phyloP scores from a whole-genome alignment of 83 land plant genomes.

The Diphasiastrum complanatum region DNA sequence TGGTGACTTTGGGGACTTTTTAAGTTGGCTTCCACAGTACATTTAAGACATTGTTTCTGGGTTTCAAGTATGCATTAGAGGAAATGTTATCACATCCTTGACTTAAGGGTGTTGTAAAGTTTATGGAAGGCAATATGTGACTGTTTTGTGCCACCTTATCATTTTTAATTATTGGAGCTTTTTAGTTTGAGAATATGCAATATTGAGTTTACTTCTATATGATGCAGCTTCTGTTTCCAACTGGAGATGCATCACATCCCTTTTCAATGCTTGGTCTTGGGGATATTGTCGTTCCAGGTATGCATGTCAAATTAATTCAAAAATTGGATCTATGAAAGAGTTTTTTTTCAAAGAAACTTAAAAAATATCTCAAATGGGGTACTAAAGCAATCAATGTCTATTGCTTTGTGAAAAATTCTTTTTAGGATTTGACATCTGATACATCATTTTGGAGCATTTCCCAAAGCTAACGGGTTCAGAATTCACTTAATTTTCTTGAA shows the following conservation, averaged over 20 bases:
- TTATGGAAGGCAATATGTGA: no score
- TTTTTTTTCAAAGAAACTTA: background rate
- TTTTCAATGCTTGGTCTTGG: slow-evolving; percentile 99
- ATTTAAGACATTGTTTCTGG: no score
- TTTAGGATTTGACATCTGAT: background rate
- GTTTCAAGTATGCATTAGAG: no score
- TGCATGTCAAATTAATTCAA: slow-evolving; percentile 1
- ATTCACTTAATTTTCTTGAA: background rate
- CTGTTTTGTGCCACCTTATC: background rate
- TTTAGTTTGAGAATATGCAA: slow-evolving; percentile 6
- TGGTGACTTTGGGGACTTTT: background rate
- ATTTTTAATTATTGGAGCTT: background rate
- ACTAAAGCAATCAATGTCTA: no score
- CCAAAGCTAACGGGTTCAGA: no score
- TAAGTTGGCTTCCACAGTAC: background rate
- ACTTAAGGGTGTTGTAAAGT: no score
- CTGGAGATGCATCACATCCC: slow-evolving; percentile 59
- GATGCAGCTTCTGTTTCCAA: slow-evolving; percentile 91
- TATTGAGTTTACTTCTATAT: background rate
- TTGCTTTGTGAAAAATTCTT: no score
- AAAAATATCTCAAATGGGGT: background rate
- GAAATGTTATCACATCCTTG: no score
- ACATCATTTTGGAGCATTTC: background rate
- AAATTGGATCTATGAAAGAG: background rate
- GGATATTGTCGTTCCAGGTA: slow-evolving; percentile 98